Conservation (phyloP, 768 basidiomycete genomes). For the Auricularia heimuer region DNA sequence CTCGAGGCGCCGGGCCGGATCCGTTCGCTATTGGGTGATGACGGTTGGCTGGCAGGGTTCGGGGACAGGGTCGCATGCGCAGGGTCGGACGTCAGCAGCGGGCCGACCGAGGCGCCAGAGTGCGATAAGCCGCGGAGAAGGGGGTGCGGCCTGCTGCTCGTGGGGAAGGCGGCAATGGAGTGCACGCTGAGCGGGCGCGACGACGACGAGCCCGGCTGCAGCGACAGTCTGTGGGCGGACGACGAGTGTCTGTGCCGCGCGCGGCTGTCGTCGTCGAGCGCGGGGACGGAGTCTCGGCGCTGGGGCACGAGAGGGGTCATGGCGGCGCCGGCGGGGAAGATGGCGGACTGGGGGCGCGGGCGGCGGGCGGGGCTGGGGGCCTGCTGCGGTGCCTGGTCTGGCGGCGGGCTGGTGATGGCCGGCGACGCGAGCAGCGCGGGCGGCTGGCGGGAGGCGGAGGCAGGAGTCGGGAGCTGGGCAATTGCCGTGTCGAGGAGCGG, state of each 20-base stretch:
- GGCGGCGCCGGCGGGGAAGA: slow-evolving; percentile 15
- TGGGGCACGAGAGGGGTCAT: slow-evolving; percentile 22
- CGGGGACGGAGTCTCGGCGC: slow-evolving; percentile 15
- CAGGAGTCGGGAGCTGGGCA: not conserved
- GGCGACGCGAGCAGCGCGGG: not conserved
- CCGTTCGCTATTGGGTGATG: not conserved
- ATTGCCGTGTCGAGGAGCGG: not conserved
- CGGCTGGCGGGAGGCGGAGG: not conserved
- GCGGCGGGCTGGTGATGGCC: not conserved
- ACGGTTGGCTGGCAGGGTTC: slow-evolving; percentile 22
- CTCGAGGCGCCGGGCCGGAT: slow-evolving; percentile 25
- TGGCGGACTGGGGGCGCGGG: not conserved
- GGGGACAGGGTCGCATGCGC: slow-evolving; percentile 33
- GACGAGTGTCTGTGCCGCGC: slow-evolving; percentile 29
- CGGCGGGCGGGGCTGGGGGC: not conserved
- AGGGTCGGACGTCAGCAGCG: slow-evolving; percentile 53
- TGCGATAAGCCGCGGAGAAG: slow-evolving; percentile 67
- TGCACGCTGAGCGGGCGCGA: slow-evolving; percentile 56
- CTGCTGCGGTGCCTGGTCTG: not conserved
- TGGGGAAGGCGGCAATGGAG: slow-evolving; percentile 28
- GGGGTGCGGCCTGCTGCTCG: slow-evolving; percentile 53
- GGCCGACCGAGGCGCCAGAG: slow-evolving; percentile 40
- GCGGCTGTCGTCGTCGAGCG: slow-evolving; percentile 31
- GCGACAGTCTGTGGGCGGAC: slow-evolving; percentile 16
- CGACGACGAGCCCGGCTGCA: not conserved